Evolutionary conservation across 106 monocot species (phyloP).

Genomic region (Hemerocallis citrina): DNA sequence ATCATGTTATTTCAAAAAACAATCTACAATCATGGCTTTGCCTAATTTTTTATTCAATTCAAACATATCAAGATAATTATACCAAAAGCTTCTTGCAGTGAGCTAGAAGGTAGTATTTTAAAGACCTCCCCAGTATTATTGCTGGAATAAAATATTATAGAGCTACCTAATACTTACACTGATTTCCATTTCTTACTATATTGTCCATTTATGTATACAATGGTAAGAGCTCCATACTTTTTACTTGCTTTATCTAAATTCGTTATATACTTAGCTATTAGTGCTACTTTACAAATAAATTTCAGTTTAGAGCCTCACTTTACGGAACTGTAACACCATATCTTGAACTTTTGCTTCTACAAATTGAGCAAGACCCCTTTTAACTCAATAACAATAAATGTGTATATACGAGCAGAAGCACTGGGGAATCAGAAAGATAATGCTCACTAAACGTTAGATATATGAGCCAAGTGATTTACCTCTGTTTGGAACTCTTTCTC

Average conservation of each 20-base stretch:
- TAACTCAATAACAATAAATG: not conserved
- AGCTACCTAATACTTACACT: too few relatives aligned
- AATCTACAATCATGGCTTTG: too few relatives aligned
- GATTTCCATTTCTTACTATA: too few relatives aligned
- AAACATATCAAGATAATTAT: too few relatives aligned
- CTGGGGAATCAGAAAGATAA: not conserved
- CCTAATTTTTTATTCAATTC: too few relatives aligned
- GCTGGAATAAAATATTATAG: too few relatives aligned
- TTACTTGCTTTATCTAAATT: not conserved
- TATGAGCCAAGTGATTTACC: conserved; percentile 26
- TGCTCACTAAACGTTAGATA: not conserved
- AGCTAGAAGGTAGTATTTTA: too few relatives aligned
- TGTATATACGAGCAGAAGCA: not conserved
- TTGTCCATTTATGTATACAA: too few relatives aligned
- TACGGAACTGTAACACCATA: not conserved
- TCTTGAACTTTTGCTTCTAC: not conserved
- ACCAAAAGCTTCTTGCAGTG: too few relatives aligned
- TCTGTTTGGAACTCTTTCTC: conserved; percentile 95
- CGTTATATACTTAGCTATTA: not conserved
- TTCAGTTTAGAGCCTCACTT: not conserved
- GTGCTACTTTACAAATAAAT: not conserved
- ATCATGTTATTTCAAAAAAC: too few relatives aligned
- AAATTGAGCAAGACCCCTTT: not conserved
- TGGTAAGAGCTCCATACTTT: too few relatives aligned
- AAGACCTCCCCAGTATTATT: too few relatives aligned